phyloP scores from a whole-genome alignment of 345 rosid species.

The Lumnitzera littorea region DNA sequence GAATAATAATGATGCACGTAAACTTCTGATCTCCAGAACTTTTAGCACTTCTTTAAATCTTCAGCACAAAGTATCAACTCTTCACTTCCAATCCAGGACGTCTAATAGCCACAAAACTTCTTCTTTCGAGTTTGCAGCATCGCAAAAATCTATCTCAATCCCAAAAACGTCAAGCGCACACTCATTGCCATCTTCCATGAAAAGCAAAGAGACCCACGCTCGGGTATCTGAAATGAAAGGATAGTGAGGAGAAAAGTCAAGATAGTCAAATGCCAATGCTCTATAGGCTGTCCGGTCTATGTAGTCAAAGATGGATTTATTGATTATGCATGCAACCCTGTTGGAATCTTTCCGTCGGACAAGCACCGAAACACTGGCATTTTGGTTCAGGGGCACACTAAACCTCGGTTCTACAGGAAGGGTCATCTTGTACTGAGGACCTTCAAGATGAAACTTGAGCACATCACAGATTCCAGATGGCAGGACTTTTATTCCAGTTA shows the following conservation, averaged over 20 bases:
- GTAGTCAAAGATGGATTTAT: conserved; percentile 61
- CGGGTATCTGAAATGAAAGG: conserved; percentile 70
- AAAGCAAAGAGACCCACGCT: conserved; percentile 85
- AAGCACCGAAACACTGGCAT: conserved; percentile 63
- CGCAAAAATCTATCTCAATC: conserved; percentile 79
- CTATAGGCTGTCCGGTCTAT: conserved; percentile 56
- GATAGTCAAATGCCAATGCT: conserved; percentile 81
- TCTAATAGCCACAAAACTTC: conserved; percentile 90
- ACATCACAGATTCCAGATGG: conserved; percentile 38
- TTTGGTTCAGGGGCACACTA: conserved; percentile 43
- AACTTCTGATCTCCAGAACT: too few species aligned
- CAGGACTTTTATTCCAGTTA: conserved; percentile 44
- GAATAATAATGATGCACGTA: too few species aligned
- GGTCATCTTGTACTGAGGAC: conserved; percentile 67
- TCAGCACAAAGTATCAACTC: neutral
- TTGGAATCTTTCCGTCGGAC: conserved; percentile 64
- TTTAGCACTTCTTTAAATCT: neutral
- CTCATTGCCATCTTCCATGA: conserved; percentile 58
- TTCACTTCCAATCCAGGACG: conserved; percentile 95
- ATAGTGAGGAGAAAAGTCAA: conserved; percentile 65
- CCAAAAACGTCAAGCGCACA: conserved; percentile 64
- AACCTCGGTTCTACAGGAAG: conserved; percentile 70
- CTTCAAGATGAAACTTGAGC: conserved; percentile 38
- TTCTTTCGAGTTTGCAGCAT: conserved; percentile 70
- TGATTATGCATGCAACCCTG: conserved; percentile 61